Conservation (phyloP, 2,329 filamentous ascomycete species). For the Dothiorella sarmentorum region DNA sequence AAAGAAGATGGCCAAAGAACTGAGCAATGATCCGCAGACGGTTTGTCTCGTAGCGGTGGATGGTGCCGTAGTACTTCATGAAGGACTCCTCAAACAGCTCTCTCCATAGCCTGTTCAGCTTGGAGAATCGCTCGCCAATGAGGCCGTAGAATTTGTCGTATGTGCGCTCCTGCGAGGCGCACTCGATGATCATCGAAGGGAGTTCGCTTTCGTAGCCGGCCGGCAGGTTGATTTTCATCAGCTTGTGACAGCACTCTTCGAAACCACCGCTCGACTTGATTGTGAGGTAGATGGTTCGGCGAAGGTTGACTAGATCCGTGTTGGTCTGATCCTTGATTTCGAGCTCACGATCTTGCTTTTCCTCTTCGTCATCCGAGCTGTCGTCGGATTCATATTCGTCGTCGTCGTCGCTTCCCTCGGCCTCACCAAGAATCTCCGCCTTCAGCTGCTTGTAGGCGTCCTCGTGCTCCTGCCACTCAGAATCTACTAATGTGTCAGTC, state of each 20-base stretch:
- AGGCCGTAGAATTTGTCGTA: constrained; percentile 97
- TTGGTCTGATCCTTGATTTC: constrained; percentile 99
- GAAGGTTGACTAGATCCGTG: constrained; percentile 87
- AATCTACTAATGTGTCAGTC: constrained; percentile 46
- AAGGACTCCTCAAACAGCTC: constrained; percentile 91
- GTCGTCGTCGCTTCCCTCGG: constrained; percentile 67
- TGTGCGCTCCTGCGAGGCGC: constrained; percentile 92
- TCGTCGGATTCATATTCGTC: constrained; percentile 64
- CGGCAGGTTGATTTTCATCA: constrained; percentile 84
- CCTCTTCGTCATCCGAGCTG: constrained; percentile 70
- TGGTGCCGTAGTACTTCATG: constrained; percentile 91
- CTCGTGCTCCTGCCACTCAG: constrained; percentile 87
- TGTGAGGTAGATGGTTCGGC: constrained; percentile 92
- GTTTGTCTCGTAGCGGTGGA: constrained; percentile 96
- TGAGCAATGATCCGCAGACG: constrained; percentile 90
- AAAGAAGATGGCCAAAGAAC: constrained; percentile 89
- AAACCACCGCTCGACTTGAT: constrained; percentile 96
- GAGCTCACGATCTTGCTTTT: constrained; percentile 74
- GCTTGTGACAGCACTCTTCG: constrained; percentile 94
- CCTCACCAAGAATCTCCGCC: constrained; percentile 87
- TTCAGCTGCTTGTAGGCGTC: constrained; percentile 85
- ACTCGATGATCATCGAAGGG: constrained; percentile 95
- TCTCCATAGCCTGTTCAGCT: constrained; percentile 91
- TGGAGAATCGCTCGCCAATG: constrained; percentile 91
- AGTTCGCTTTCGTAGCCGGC: constrained; percentile 83